These are phyloP conservation scores for Naganishia friedmannii DNA, from an alignment of 768 basidiomycete species.

Conservation along the genomic window DNA sequence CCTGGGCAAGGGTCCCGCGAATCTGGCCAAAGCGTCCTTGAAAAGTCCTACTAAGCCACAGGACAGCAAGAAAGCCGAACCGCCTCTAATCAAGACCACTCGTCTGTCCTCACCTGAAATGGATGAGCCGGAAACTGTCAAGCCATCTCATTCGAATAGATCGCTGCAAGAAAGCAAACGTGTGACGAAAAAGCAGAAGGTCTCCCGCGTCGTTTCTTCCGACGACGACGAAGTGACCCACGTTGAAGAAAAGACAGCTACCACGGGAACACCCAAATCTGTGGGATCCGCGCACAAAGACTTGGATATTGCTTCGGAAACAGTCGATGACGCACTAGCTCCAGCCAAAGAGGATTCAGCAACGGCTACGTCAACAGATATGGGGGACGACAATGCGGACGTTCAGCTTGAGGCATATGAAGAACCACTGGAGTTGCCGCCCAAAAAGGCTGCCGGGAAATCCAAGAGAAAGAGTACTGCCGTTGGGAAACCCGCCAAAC, in stretches of 20 bases:
- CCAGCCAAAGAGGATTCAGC: not conserved
- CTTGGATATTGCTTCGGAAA: slow-evolving; percentile 9
- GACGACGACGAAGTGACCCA: slow-evolving; percentile 25
- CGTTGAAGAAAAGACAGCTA: not conserved
- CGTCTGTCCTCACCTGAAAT: not conserved
- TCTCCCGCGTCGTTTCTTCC: not conserved
- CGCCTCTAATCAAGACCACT: not conserved
- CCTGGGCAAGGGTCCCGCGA: not conserved
- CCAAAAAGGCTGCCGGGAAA: slow-evolving; percentile 9
- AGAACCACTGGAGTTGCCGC: not conserved
- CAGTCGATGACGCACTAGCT: not conserved
- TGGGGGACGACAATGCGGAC: not conserved
- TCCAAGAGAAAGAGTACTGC: slow-evolving; percentile 13
- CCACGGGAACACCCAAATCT: not conserved
- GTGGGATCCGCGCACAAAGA: slow-evolving; percentile 1
- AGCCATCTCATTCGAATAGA: not conserved
- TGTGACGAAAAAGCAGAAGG: slow-evolving; percentile 2
- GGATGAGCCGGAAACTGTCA: not conserved
- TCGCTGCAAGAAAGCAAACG: not conserved
- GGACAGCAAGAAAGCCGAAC: not conserved
- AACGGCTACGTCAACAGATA: slow-evolving; percentile 6
- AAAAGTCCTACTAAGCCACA: not conserved
- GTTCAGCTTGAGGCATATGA: not conserved
- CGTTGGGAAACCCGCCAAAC: slow-evolving; percentile 21
- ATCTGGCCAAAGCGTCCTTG: not conserved